phyloP scores from a whole-genome alignment of 2,329 filamentous ascomycete species.

The Allantophomopsis cytisporea region DNA sequence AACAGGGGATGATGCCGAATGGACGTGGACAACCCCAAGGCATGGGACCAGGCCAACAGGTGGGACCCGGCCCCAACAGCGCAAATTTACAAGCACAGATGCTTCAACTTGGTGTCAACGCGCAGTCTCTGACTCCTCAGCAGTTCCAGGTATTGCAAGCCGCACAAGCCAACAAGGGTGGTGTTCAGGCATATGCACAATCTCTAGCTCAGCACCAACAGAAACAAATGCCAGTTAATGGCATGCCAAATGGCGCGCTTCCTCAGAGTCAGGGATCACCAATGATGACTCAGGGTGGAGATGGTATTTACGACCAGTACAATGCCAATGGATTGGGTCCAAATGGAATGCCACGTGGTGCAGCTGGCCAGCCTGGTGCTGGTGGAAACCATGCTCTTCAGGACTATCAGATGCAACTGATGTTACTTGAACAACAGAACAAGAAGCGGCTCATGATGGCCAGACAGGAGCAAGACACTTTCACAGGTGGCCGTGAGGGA shows the following conservation, averaged over 20 bases:
- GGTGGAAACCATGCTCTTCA: constrained; percentile 59
- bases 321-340: constrained; percentile 47
- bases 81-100: constrained; percentile 41
- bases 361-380: constrained; percentile 23
- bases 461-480: constrained; percentile 59
- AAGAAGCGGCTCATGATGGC: constrained; percentile 80
- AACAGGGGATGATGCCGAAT: constrained; percentile 58
- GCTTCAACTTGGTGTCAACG: constrained; percentile 60
- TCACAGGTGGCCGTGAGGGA: constrained; percentile 32
- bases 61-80: constrained; percentile 38
- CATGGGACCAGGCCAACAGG: constrained; percentile 57
- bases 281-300: constrained; percentile 64
- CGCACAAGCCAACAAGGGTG: constrained; percentile 23
- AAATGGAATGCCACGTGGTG: constrained; percentile 42
- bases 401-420: constrained; percentile 83
- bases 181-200: constrained; percentile 77
- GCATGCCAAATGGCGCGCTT: constrained; percentile 61
- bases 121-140: constrained; percentile 56
- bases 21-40: constrained; percentile 51
- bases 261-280: constrained; percentile 70
- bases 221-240: constrained; percentile 67
- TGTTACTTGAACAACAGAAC: constrained; percentile 77
- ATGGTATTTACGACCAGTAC: constrained; percentile 48
- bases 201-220: constrained; percentile 74
- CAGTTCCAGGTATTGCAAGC: constrained; percentile 55